Conservation (phyloP, 148 eudicot genomes). For the Rhododendron kiyosumense region DNA sequence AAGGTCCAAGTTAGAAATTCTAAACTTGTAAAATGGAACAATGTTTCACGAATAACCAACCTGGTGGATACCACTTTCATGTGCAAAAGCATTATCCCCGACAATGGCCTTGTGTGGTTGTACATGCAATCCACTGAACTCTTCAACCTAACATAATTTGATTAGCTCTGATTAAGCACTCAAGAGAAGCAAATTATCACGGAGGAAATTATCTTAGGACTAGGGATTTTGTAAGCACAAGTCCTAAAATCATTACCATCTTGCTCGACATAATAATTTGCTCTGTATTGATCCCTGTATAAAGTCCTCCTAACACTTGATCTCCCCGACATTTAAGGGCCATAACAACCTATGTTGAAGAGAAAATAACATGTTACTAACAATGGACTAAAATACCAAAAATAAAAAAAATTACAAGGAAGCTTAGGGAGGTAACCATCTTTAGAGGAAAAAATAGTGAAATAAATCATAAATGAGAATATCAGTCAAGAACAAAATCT, state of each 20-base stretch:
- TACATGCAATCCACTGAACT: slow-evolving; percentile 44
- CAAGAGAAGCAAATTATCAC: neutral
- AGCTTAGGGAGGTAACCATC: neutral
- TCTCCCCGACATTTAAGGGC: slow-evolving; percentile 56
- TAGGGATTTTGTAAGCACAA: neutral
- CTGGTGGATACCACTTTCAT: slow-evolving; percentile 68
- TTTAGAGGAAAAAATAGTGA: neutral
- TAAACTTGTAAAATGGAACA: neutral
- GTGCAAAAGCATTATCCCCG: slow-evolving; percentile 61
- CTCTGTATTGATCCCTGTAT: slow-evolving; percentile 48
- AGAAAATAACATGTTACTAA: neutral
- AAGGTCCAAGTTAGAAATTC: neutral
- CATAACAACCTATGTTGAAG: slow-evolving; percentile 52
- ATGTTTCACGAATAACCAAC: slow-evolving; percentile 16
- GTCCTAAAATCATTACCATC: slow-evolving; percentile 32
- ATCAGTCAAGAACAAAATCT: neutral
- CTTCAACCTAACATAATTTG: slow-evolving; percentile 38
- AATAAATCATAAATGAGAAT: neutral
- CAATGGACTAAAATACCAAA: neutral
- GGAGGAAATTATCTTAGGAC: neutral
- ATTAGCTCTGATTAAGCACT: neutral
- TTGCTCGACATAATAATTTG: slow-evolving; percentile 58
- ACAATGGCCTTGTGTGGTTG: slow-evolving; percentile 67
- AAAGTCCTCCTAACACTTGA: slow-evolving; percentile 40
- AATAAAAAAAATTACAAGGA: neutral